Evolutionary conservation across 768 basidiomycete species (phyloP).

Genomic region (Tulasnella sp.): DNA sequence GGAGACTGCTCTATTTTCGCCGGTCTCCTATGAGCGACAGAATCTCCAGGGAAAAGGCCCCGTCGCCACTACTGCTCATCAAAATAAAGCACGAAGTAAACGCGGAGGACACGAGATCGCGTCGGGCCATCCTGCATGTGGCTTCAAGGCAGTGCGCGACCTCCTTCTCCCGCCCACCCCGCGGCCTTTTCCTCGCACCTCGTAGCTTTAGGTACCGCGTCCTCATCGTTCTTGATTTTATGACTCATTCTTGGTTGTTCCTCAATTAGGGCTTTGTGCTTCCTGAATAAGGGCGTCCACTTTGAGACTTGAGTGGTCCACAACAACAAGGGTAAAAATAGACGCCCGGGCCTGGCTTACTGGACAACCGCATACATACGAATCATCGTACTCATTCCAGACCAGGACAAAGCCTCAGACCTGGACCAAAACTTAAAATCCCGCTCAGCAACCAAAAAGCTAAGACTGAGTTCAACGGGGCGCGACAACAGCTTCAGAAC

Average conservation of each 20-base stretch:
- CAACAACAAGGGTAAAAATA: background rate
- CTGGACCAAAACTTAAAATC: background rate
- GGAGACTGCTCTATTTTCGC: background rate
- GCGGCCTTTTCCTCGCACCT: background rate
- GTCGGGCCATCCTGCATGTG: background rate
- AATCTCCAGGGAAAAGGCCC: background rate
- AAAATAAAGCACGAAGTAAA: background rate
- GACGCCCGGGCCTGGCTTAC: background rate
- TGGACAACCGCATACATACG: background rate
- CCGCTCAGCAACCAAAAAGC: background rate
- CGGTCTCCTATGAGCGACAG: background rate
- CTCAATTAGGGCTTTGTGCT: no score
- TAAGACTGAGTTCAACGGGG: background rate
- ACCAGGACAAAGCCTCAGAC: background rate
- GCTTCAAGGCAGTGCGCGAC: background rate
- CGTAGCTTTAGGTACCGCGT: background rate
- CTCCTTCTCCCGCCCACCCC: background rate
- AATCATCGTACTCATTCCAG: background rate
- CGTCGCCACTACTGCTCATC: background rate
- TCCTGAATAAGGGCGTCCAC: no score
- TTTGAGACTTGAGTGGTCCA: background rate
- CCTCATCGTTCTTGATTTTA: no score
- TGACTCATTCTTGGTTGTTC: no score
- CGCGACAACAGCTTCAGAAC: background rate
- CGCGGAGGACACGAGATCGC: background rate